A percentile compares a stretch with the other conserved stretches of the same genome.
Conservation (phyloP, 805 yeast genomes). For the Wilhelminamyces savonicus region DNA sequence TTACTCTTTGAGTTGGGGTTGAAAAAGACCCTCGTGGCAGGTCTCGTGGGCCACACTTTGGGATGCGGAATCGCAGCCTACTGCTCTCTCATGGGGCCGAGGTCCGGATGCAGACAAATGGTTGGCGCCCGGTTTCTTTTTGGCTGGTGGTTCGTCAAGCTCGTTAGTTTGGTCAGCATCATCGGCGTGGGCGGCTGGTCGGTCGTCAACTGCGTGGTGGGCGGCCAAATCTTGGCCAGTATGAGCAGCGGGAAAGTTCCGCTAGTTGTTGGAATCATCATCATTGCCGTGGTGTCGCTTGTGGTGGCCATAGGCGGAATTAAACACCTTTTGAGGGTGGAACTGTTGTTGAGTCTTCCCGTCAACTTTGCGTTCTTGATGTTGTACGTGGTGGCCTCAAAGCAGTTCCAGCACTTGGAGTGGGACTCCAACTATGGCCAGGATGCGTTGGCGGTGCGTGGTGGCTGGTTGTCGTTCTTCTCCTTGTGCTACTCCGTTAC, state of each 20-base stretch:
- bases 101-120: constrained; percentile 87
- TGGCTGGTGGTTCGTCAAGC: constrained; percentile 81
- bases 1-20: constrained; percentile 64
- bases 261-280: constrained; percentile 65
- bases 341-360: constrained; percentile 61
- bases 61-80: constrained; percentile 80
- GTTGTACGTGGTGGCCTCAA: constrained; percentile 56
- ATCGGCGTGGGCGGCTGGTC: constrained; percentile 34
- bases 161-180: constrained; percentile 39
- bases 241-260: constrained; percentile 64
- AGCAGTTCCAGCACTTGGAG: constrained; percentile 36
- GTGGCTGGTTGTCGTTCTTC: constrained; percentile 70
- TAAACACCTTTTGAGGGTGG: constrained; percentile 60
- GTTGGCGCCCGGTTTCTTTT: constrained; percentile 73
- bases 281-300: constrained; percentile 59
- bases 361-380: constrained; percentile 61
- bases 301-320: constrained; percentile 75
- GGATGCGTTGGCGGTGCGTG: constrained; percentile 38
- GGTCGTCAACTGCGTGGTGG: constrained; percentile 31
- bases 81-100: constrained; percentile 82
- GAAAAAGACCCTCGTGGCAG: constrained; percentile 54
- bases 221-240: constrained; percentile 35
- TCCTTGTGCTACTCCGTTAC: constrained; percentile 72
- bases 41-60: constrained; percentile 53
- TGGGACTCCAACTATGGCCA: neutral